phyloP scores from a whole-genome alignment of 176 grass and related monocot species.

The Tillandsia fasciculata region DNA sequence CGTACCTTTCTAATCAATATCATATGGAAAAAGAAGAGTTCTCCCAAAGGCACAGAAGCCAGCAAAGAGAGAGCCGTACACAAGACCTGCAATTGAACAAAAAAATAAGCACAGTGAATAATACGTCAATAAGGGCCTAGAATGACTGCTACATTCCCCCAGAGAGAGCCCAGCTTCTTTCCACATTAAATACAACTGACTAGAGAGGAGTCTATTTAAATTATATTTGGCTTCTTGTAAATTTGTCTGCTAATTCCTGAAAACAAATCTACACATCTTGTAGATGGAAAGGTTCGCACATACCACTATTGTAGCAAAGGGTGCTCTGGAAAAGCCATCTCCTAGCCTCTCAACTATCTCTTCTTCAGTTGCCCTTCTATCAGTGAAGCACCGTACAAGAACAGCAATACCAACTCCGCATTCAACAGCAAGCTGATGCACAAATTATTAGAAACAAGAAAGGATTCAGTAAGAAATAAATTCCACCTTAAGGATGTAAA shows the following conservation, averaged over 20 bases:
- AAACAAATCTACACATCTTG: neutral
- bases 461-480: neutral
- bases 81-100: conserved; percentile 7
- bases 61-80: conserved; percentile 20
- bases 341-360: conserved; percentile 20
- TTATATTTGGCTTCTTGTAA: no score
- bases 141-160: neutral
- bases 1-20: conserved; percentile 20
- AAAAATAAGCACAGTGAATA: neutral
- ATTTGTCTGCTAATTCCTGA: no score
- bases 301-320: conserved; percentile 19
- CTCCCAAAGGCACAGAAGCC: conserved; percentile 20
- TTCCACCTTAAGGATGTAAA: neutral
- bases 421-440: conserved; percentile 21
- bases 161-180: neutral
- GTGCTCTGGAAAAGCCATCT: conserved; percentile 16
- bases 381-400: conserved; percentile 17
- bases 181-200: no score
- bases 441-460: neutral
- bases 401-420: conserved; percentile 17
- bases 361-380: conserved; percentile 12
- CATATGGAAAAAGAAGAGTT: conserved; percentile 27
- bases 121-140: neutral
- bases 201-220: no score
- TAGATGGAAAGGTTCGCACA: neutral